A percentile compares a stretch with the other conserved stretches of the same genome.
phyloP scores from a whole-genome alignment of 2,329 filamentous ascomycete genomes.

The Hymenoscyphus scutula region DNA sequence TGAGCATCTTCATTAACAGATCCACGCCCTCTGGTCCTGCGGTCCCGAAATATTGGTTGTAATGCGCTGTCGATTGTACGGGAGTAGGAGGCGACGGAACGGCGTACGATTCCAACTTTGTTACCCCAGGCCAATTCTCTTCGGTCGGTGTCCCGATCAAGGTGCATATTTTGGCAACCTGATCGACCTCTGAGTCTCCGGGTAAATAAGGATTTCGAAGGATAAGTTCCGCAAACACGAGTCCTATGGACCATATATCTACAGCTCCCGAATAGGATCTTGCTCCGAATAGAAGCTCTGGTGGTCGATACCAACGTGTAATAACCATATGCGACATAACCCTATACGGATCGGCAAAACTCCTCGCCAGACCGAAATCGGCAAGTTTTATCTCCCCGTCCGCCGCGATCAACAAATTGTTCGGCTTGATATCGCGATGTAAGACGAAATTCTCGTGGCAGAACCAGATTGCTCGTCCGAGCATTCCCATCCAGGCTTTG shows the following conservation, averaged over 20 bases:
- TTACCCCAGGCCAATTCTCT: slow-evolving; percentile 92
- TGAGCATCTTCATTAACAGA: slow-evolving; percentile 79
- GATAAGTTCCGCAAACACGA: slow-evolving; percentile 89
- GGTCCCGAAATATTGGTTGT: slow-evolving; percentile 73
- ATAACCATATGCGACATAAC: slow-evolving; percentile 94
- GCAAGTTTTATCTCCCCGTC: slow-evolving; percentile 93
- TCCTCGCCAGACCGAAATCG: slow-evolving; percentile 92
- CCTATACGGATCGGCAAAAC: slow-evolving; percentile 82
- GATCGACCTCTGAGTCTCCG: slow-evolving; percentile 80
- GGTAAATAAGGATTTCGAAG: slow-evolving; percentile 79
- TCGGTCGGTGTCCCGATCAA: slow-evolving; percentile 88
- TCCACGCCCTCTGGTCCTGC: slow-evolving; percentile 83
- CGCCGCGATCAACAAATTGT: slow-evolving; percentile 92
- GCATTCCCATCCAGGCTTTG: slow-evolving; percentile 98
- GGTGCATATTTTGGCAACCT: slow-evolving; percentile 80
- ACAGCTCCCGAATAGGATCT: slow-evolving; percentile 86
- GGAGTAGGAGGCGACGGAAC: slow-evolving; percentile 55
- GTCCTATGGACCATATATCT: slow-evolving; percentile 90
- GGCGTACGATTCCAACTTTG: slow-evolving; percentile 76
- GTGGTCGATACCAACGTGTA: slow-evolving; percentile 94
- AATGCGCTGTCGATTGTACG: slow-evolving; percentile 67
- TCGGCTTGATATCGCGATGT: slow-evolving; percentile 98
- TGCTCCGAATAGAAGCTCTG: slow-evolving; percentile 88
- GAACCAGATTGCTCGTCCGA: slow-evolving; percentile 90
- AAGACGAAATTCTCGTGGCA: slow-evolving; percentile 93